Evolutionary conservation across 306 rosid genomes (phyloP).

Genomic region (Luffa acutangula): DNA sequence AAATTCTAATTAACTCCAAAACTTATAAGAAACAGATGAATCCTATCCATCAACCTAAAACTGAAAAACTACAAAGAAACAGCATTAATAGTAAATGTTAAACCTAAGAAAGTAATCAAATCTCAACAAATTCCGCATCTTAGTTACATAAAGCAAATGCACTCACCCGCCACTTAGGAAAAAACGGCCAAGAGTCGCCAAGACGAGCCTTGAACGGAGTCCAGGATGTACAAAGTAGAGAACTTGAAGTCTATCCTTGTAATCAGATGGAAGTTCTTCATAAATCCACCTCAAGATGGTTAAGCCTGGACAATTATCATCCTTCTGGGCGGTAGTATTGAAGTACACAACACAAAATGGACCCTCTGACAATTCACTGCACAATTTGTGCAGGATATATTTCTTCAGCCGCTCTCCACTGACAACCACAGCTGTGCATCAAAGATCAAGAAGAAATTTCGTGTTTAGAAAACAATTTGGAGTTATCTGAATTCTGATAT

Average conservation of each 20-base stretch:
- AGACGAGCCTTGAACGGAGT: conserved; percentile 68
- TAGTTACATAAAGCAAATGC: background rate
- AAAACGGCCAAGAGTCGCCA: conserved; percentile 79
- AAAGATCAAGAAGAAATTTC: background rate
- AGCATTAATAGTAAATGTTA: background rate
- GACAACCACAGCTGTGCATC: conserved; percentile 55
- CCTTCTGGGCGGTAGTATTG: conserved; percentile 72
- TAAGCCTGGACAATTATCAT: conserved; percentile 86
- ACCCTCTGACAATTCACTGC: conserved; percentile 66
- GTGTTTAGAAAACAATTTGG: background rate
- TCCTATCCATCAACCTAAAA: background rate
- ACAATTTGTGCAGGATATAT: conserved; percentile 55
- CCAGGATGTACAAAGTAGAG: conserved; percentile 87
- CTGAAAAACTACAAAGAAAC: background rate
- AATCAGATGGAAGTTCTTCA: conserved; percentile 64
- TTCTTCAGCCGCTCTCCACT: conserved; percentile 73
- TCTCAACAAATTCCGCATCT: background rate
- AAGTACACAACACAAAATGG: conserved; percentile 77
- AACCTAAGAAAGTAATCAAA: background rate
- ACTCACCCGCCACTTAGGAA: conserved; percentile 89
- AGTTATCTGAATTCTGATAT: background rate
- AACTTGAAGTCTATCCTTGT: conserved; percentile 75
- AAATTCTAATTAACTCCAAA: too few species aligned
- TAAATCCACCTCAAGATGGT: conserved; percentile 95
- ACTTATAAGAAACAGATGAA: background rate